These are phyloP conservation scores for Tricholoma furcatifolium DNA, from an alignment of 768 basidiomycete species.

Conservation along the genomic window DNA sequence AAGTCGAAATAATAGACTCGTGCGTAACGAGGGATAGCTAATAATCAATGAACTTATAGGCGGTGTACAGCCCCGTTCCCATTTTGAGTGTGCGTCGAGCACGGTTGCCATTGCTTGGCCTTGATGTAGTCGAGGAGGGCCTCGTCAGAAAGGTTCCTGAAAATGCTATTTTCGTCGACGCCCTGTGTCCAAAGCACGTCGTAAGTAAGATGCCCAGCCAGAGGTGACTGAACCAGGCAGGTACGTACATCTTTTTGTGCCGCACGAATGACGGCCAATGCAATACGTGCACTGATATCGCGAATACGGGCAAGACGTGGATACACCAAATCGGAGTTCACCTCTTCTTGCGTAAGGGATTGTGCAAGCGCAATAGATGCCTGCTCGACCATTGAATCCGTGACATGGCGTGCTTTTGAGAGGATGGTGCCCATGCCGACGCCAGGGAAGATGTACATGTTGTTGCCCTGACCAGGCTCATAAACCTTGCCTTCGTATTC, in stretches of 20 bases:
- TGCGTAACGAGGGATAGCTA: not conserved
- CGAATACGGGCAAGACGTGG: conserved; percentile 67
- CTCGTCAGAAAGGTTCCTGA: conserved; percentile 47
- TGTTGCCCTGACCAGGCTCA: conserved; percentile 79
- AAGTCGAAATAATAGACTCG: not conserved
- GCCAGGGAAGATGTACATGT: conserved; percentile 70
- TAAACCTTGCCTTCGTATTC: conserved; percentile 44
- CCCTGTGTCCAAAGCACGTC: conserved; percentile 25
- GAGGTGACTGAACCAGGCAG: not conserved
- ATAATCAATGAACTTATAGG: conserved; percentile 19
- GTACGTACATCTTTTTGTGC: conserved; percentile 61
- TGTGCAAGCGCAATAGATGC: conserved; percentile 60
- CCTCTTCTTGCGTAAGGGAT: conserved; percentile 57
- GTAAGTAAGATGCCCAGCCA: not conserved
- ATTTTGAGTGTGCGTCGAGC: conserved; percentile 16
- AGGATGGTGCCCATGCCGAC: conserved; percentile 65
- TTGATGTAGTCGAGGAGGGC: conserved; percentile 48
- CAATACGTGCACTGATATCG: conserved; percentile 62
- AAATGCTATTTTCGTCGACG: conserved; percentile 43
- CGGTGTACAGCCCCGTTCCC: conserved; percentile 21
- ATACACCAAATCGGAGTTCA: conserved; percentile 55
- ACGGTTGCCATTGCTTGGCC: conserved; percentile 57
- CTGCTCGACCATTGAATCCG: conserved; percentile 69
- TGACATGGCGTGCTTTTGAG: conserved; percentile 55
- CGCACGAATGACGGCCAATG: conserved; percentile 58